Percentiles rank a stretch among this genome's conserved stretches.
phyloP scores from a whole-genome alignment of 176 grass and related monocot species.

The Ensete ventricosum region DNA sequence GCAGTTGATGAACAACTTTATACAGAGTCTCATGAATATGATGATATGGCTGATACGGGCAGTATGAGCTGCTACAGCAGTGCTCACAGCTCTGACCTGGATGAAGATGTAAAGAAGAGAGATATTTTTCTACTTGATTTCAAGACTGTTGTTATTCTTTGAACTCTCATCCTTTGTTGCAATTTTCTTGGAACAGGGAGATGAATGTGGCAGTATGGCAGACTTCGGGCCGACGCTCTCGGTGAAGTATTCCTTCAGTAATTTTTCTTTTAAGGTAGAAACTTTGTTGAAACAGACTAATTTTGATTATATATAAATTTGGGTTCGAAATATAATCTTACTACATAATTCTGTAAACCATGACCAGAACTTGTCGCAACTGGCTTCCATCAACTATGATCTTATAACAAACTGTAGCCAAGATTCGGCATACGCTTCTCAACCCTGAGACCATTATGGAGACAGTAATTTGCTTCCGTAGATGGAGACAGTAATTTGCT shows the following conservation, averaged over 20 bases:
- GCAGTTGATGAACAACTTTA: constrained; percentile 30
- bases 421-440: constrained; percentile 48
- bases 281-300: background rate
- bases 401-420: constrained; percentile 69
- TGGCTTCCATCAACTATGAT: constrained; percentile 94
- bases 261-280: constrained; percentile 95
- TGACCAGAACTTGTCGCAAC: constrained; percentile 81
- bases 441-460: constrained; percentile 29
- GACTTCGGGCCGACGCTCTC: constrained; percentile 54
- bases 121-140: constrained; percentile 17
- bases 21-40: constrained; percentile 38
- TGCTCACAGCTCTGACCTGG: constrained; percentile 48
- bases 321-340: background rate
- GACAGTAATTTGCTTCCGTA: background rate
- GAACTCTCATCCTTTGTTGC: background rate
- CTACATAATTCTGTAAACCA: background rate
- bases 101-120: constrained; percentile 60
- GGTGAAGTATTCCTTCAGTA: constrained; percentile 94
- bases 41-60: constrained; percentile 55
- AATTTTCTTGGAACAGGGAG: constrained; percentile 36
- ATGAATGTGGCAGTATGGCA: constrained; percentile 92
- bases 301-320: constrained; percentile 5
- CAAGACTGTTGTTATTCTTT: constrained; percentile 9
- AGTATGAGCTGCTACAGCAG: constrained; percentile 78
- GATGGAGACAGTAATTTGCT: background rate